Evolutionary conservation across 2,329 filamentous ascomycete genomes (phyloP).

Genomic region (Ceratocystis destructans): DNA sequence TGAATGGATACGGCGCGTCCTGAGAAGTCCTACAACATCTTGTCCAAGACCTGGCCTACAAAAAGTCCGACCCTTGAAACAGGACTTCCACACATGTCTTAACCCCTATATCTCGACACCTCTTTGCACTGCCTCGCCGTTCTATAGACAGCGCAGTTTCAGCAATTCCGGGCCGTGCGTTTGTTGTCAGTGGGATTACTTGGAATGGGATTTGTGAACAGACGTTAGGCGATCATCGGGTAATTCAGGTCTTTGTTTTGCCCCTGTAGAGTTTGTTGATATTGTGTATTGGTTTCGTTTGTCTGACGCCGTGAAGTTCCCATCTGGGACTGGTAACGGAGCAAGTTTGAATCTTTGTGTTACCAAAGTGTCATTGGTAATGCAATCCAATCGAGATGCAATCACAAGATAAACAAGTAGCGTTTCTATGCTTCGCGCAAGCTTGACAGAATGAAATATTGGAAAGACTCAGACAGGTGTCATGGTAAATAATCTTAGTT

Average conservation of each 20-base stretch:
- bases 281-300: neutral
- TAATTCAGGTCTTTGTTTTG: neutral
- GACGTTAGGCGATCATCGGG: neutral
- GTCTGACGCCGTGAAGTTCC: neutral
- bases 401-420: neutral
- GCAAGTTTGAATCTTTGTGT: constrained; percentile 3
- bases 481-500: neutral
- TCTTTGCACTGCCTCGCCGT: constrained; percentile 6
- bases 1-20: too few relatives aligned
- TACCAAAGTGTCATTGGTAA: neutral
- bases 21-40: neutral
- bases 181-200: neutral
- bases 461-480: neutral
- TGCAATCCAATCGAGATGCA: neutral
- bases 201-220: neutral
- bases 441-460: neutral
- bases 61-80: constrained; percentile 5
- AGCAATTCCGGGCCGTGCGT: constrained; percentile 10
- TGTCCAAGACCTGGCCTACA: neutral
- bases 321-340: neutral
- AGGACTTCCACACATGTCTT: neutral
- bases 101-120: neutral
- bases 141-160: constrained; percentile 2
- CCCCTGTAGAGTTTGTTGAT: neutral
- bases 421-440: neutral